Percentiles rank a stretch among this genome's conserved stretches.
Evolutionary conservation across 805 yeast species (phyloP).

Genomic region (Metschnikowia kunwiensis): DNA sequence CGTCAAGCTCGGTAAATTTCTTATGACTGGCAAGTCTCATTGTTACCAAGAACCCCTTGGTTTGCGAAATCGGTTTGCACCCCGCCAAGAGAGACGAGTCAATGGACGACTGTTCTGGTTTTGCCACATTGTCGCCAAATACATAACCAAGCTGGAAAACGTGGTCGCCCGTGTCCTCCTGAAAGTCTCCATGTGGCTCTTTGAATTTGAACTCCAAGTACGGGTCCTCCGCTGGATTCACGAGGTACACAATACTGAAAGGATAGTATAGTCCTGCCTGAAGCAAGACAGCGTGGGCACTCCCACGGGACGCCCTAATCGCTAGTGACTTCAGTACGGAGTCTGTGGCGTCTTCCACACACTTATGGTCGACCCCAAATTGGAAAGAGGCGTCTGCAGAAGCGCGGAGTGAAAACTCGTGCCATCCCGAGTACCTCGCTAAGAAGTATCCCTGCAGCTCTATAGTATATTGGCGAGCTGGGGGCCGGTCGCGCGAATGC

Average conservation of each 20-base stretch:
- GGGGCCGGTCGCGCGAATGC: no score
- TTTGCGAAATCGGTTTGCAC: slow-evolving; percentile 1
- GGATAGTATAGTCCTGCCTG: slow-evolving; percentile 7
- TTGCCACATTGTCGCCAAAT: neutral
- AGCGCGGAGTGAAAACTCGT: slow-evolving; percentile 3
- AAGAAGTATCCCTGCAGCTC: slow-evolving; percentile 6
- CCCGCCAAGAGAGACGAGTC: slow-evolving; percentile 1
- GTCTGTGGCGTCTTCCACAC: neutral
- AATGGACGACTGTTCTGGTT: neutral
- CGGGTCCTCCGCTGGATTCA: neutral
- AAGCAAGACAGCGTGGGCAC: neutral
- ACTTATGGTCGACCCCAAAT: slow-evolving; percentile 1
- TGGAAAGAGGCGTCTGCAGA: slow-evolving; percentile 2
- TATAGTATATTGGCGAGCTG: neutral
- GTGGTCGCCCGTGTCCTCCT: neutral
- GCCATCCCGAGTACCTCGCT: slow-evolving; percentile 2
- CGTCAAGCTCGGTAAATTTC: neutral
- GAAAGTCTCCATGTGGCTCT: slow-evolving; percentile 5
- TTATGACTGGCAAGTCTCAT: no score
- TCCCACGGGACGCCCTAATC: neutral
- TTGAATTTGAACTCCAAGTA: slow-evolving; percentile 2
- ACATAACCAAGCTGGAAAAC: slow-evolving; percentile 1
- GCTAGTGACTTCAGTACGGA: neutral
- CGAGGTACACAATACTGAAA: slow-evolving; percentile 1
- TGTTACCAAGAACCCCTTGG: neutral